These are phyloP conservation scores for Fraxinus velutina DNA, from an alignment of 305 asterid species.

Conservation along the genomic window DNA sequence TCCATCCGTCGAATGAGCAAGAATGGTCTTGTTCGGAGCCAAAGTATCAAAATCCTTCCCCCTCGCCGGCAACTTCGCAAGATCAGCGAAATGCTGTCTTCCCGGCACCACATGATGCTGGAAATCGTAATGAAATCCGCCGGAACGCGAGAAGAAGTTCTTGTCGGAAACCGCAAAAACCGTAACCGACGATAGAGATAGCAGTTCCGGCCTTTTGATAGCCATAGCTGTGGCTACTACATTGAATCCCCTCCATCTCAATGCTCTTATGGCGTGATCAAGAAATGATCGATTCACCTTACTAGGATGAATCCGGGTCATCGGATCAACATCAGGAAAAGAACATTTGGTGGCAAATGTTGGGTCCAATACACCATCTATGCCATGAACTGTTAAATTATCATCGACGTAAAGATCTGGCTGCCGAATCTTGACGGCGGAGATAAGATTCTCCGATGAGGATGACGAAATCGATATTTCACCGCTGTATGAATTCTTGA, in stretches of 20 bases:
- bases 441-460: constrained; percentile 35
- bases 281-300: constrained; percentile 38
- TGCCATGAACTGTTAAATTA: constrained; percentile 53
- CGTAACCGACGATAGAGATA: constrained; percentile 43
- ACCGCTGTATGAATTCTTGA: constrained; percentile 26
- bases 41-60: constrained; percentile 40
- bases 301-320: constrained; percentile 20
- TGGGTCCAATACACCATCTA: constrained; percentile 61
- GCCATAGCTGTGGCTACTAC: constrained; percentile 61
- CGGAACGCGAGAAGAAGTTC: constrained; percentile 37
- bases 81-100: constrained; percentile 37
- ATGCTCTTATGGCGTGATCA: constrained; percentile 49
- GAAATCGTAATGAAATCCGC: constrained; percentile 56
- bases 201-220: constrained; percentile 41
- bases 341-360: constrained; percentile 43
- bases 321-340: constrained; percentile 21
- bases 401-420: constrained; percentile 62
- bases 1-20: constrained; percentile 35
- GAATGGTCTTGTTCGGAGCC: constrained; percentile 43
- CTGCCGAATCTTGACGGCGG: constrained; percentile 51
- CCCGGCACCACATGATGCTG: constrained; percentile 53
- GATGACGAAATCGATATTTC: constrained; percentile 43
- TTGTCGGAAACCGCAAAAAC: constrained; percentile 60
- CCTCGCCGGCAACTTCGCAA: constrained; percentile 20
- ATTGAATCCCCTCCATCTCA: constrained; percentile 50